Base-by-base conservation (phyloP, 2,329 filamentous ascomycete species). In the Aspergillus quadrilineatus region DNA sequence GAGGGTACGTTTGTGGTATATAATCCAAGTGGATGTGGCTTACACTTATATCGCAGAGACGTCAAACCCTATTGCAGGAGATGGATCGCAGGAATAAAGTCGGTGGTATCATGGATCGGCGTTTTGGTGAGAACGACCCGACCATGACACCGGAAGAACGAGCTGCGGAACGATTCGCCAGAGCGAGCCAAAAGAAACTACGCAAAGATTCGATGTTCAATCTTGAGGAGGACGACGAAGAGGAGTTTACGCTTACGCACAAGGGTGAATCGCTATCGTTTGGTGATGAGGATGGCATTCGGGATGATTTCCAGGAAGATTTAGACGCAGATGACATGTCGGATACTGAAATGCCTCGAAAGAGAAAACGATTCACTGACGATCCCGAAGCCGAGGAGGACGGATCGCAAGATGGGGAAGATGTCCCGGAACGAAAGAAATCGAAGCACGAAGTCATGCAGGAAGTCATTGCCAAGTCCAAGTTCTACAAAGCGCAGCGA, bases 401-500 rank as follows among this genome's bases (percentile, higher is more conserved):
- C 10, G 56, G 43, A 22, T 30, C 75, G n/a, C 80, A 78, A 2
- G 79, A 79, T 0, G 77, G 77, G 4, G 80, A 80, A 36, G 80
- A 80, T 17, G 78, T 87, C 60, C 92, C 91, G 0, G 89, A 93
- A 66, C 84, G 88, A 57, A 97, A 96, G 74, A 99, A 97, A 79
- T 88, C 88, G 3, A 97, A 97, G 76, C 89, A 94, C 53, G 94
- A 99, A 74, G 90, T 99, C 49, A 97, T 97, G 90, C 89, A 96
- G 68, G 95, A 99, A 74, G 83, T 99, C 59, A 97, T 99, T 63
- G 90, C 92, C 59, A 99, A 99, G 75, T 97, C 93, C 1, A 99
- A 99, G 71, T 81, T 90, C 60, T 84, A 97, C 82, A 97, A 96
- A 76, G 92, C 93, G 69, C 92, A 97, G 76, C 86, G 94, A 41